phyloP scores from a whole-genome alignment of 768 basidiomycete genomes.

The Lactarius quietus region DNA sequence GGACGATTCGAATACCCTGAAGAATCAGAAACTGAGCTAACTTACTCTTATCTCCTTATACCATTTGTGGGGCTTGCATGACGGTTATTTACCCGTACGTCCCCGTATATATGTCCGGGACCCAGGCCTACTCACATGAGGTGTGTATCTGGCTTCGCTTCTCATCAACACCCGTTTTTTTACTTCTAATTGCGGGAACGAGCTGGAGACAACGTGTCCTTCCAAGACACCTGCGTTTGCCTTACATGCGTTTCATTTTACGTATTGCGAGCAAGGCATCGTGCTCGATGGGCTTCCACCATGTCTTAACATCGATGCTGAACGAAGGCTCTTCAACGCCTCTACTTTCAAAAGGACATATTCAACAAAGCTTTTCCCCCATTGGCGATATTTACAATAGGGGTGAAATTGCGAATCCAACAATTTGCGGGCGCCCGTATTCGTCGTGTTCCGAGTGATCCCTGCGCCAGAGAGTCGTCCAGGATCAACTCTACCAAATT shows the following conservation, averaged over 20 bases:
- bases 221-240: neutral
- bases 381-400: neutral
- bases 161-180: neutral
- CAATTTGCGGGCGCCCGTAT: neutral
- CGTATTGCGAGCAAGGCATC: neutral
- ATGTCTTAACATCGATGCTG: neutral
- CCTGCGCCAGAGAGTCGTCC: neutral
- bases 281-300: neutral
- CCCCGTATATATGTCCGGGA: neutral
- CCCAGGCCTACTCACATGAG: conserved; percentile 1
- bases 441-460: neutral
- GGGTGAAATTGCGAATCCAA: neutral
- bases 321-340: neutral
- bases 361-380: neutral
- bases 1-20: neutral
- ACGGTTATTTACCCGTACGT: neutral
- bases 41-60: neutral
- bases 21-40: neutral
- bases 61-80: neutral
- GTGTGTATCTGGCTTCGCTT: neutral
- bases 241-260: neutral
- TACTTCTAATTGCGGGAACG: conserved; percentile 1
- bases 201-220: conserved; percentile 11
- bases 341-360: neutral
- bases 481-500: neutral